Evolutionary conservation across 2,329 filamentous ascomycete species (phyloP).

Genomic region (Colletotrichum sp.): DNA sequence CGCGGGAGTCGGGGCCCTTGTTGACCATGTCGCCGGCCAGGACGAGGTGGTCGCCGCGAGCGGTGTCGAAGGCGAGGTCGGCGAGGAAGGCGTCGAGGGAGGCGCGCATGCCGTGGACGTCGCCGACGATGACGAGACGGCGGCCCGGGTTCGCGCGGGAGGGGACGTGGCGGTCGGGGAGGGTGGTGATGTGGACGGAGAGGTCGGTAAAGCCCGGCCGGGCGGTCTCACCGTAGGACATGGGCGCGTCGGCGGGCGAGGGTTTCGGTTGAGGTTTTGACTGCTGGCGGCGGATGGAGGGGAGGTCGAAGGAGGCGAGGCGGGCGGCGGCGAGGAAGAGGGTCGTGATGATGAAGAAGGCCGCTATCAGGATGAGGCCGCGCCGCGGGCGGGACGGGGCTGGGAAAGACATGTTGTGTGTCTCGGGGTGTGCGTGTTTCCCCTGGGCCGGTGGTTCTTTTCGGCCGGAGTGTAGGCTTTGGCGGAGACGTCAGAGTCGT

Average conservation of each 20-base stretch:
- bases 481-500: background rate
- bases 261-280: background rate
- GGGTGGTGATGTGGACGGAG: conserved; percentile 21
- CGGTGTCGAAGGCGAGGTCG: conserved; percentile 65
- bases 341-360: conserved; percentile 36
- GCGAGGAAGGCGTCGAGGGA: conserved; percentile 70
- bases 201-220: conserved; percentile 41
- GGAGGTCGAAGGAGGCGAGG: conserved; percentile 28
- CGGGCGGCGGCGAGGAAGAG: conserved; percentile 38
- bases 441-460: background rate
- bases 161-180: conserved; percentile 35
- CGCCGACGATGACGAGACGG: conserved; percentile 82
- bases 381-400: conserved; percentile 2
- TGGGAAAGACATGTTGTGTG: background rate
- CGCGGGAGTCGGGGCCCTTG: conserved; percentile 84
- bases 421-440: background rate
- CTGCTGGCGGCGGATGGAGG: conserved; percentile 1
- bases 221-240: conserved; percentile 43
- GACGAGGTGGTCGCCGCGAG: conserved; percentile 71
- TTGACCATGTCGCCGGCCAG: conserved; percentile 81
- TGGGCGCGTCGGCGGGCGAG: conserved; percentile 35
- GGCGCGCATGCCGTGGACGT: conserved; percentile 86
- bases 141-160: conserved; percentile 44
- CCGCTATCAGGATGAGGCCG: background rate
- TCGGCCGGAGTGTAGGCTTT: background rate